Evolutionary conservation across 2,329 filamentous ascomycete species (phyloP).

Genomic region (Talaromyces sp.): DNA sequence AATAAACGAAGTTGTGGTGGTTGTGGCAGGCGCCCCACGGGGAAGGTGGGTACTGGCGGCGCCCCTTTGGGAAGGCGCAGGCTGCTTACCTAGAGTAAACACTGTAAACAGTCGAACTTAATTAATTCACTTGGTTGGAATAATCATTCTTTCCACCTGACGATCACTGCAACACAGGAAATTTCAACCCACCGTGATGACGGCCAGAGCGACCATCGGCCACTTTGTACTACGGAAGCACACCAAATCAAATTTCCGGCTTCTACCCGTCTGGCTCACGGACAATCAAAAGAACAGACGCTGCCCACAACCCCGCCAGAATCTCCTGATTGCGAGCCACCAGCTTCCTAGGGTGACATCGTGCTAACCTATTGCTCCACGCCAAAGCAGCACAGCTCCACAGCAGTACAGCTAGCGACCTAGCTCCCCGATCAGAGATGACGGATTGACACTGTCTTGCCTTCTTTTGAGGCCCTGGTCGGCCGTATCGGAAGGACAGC

Average conservation of each 20-base stretch:
- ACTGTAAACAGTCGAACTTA: no score
- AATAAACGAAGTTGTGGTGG: not conserved
- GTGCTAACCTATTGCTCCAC: not conserved
- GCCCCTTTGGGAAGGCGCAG: not conserved
- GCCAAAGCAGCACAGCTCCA: not conserved
- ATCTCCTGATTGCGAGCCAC: not conserved
- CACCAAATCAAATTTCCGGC: constrained; percentile 1
- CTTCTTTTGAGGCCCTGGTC: not conserved
- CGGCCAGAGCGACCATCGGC: not conserved
- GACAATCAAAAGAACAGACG: not conserved
- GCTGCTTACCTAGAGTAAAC: not conserved
- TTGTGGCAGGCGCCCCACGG: not conserved
- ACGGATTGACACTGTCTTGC: not conserved
- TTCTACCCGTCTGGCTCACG: not conserved
- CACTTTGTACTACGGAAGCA: not conserved
- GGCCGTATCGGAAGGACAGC: not conserved
- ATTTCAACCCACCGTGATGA: not conserved
- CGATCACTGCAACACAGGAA: not conserved
- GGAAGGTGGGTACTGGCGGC: not conserved
- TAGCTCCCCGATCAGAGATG: not conserved
- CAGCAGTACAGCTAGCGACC: not conserved
- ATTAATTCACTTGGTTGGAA: no score
- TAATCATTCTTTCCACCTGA: not conserved
- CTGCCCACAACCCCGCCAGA: not conserved
- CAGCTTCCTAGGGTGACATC: constrained; percentile 10